Base-by-base conservation (phyloP, 441 rosid species). In the Aquilaria agallochum region DNA sequence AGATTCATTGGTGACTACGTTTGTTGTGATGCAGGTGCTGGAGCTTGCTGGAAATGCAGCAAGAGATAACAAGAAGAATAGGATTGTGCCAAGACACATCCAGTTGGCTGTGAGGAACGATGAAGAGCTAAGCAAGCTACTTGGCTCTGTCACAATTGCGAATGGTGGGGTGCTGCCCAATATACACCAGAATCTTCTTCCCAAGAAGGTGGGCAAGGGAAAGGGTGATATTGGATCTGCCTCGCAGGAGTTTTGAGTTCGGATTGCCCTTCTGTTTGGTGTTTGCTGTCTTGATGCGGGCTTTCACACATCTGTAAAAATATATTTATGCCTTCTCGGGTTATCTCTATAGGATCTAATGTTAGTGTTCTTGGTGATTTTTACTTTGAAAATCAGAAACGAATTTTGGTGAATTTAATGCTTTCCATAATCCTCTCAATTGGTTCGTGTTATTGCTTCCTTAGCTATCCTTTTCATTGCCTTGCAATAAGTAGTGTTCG, bases 1-100 rank as follows among this genome's bases (percentile, higher is more conserved):
- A 2, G 10, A n/a, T 57, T 58, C 0, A 34, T 12, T 3, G 14
- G 40, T 15, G 2, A 11, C 20, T 34, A 1, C 55, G 50, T 12
- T 5, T 27, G 40, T 12, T 4, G 11, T 31, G 53, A 2, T 59
- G 50, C 2, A 89, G 92, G 94, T 89, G 27, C 45, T 89, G 73
- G 94, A 89, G 72, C 79, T 89, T 3, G 94, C 90, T 54, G 94
- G 96, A 0, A 89, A 89, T 49, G 94, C 96, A 5, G 96, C 94
- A 0, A 83, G 94, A 59, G 96, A 89, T 53, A 89, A 89, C 72
- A 87, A 87, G 72, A 89, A 84, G 88, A 89, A 83, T 0, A 68
- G 89, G 0, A 89, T 89, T 0, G 88, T 85, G 15, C 94, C 94
- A 0, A 80, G 96, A 62, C 96, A 89, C 53, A 89, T 89, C 11